These are phyloP conservation scores for Trichosporon sp. DNA, from an alignment of 1,284 basidiomycete genomes.

Conservation along the genomic window DNA sequence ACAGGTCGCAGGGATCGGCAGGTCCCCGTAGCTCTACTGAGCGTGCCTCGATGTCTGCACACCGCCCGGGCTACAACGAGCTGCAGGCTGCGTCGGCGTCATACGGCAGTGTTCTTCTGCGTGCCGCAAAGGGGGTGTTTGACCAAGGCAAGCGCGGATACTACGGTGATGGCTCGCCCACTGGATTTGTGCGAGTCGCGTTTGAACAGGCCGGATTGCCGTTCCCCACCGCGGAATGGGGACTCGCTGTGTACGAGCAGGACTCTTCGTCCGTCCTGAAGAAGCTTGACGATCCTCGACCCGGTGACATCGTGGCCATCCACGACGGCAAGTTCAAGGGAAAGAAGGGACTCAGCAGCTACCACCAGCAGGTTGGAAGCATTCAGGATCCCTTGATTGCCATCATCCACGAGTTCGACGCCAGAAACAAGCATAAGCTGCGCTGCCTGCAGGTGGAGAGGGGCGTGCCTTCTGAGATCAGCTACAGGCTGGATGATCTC, in stretches of 20 bases:
- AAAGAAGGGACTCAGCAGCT: constrained; percentile 69
- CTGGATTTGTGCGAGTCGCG: constrained; percentile 67
- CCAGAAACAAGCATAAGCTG: constrained; percentile 73
- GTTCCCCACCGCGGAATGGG: constrained; percentile 54
- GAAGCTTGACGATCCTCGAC: constrained; percentile 65
- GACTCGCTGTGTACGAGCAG: constrained; percentile 71
- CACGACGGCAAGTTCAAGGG: constrained; percentile 79
- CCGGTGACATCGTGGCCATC: constrained; percentile 75
- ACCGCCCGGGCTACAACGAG: constrained; percentile 54
- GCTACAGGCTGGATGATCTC: constrained; percentile 22
- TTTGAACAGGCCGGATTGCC: constrained; percentile 49
- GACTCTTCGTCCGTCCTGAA: constrained; percentile 63
- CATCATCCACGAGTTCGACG: constrained; percentile 73
- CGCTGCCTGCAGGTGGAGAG: constrained; percentile 64
- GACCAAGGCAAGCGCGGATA: constrained; percentile 70
- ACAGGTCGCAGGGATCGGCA: background rate
- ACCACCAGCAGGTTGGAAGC: constrained; percentile 61
- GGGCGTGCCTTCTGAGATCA: constrained; percentile 29
- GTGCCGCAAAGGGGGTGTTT: constrained; percentile 62
- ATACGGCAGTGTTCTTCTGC: constrained; percentile 68
- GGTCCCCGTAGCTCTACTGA: background rate
- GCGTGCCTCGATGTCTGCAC: background rate
- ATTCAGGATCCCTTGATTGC: constrained; percentile 63
- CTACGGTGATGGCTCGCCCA: constrained; percentile 75
- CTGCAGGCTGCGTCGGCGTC: constrained; percentile 65